Evolutionary conservation across 2,329 filamentous ascomycete species (phyloP).

Genomic region (Colletotrichum sidae): DNA sequence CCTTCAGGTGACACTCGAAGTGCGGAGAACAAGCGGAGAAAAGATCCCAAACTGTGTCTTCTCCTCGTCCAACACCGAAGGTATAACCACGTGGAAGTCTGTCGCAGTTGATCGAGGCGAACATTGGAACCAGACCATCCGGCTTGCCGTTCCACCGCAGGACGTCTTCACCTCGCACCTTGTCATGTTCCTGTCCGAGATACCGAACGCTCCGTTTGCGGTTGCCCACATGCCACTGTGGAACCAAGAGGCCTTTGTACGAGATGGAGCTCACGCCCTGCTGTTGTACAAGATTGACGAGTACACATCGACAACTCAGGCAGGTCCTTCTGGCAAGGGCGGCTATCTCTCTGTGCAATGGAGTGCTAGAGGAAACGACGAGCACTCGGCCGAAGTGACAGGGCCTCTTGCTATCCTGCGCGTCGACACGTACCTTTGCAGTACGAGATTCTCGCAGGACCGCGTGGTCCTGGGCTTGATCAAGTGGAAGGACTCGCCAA

Average conservation of each 20-base stretch:
- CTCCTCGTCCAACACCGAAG: conserved; percentile 82
- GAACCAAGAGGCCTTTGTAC: conserved; percentile 90
- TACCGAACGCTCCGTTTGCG: conserved; percentile 89
- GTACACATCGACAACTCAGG: conserved; percentile 77
- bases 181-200: conserved; percentile 89
- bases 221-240: conserved; percentile 94
- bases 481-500: conserved; percentile 83
- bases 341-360: conserved; percentile 90
- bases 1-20: conserved; percentile 89
- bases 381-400: conserved; percentile 78
- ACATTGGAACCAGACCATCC: conserved; percentile 88
- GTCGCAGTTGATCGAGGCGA: conserved; percentile 83
- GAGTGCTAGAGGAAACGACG: conserved; percentile 74
- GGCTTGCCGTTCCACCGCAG: conserved; percentile 80
- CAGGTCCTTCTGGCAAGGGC: conserved; percentile 76
- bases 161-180: conserved; percentile 88
- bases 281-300: conserved; percentile 94
- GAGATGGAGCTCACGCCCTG: conserved; percentile 84
- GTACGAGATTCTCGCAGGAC: conserved; percentile 94
- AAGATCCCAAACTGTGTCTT: conserved; percentile 90
- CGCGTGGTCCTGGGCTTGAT: conserved; percentile 85
- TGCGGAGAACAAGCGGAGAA: conserved; percentile 81
- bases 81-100: conserved; percentile 88
- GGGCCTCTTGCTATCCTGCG: conserved; percentile 84
- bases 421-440: conserved; percentile 89